Percentiles rank a stretch among this genome's conserved stretches.
These are phyloP conservation scores for Mastigamoeba balamuthi DNA, from an alignment of 78 protist genomes.

Conservation along the genomic window DNA sequence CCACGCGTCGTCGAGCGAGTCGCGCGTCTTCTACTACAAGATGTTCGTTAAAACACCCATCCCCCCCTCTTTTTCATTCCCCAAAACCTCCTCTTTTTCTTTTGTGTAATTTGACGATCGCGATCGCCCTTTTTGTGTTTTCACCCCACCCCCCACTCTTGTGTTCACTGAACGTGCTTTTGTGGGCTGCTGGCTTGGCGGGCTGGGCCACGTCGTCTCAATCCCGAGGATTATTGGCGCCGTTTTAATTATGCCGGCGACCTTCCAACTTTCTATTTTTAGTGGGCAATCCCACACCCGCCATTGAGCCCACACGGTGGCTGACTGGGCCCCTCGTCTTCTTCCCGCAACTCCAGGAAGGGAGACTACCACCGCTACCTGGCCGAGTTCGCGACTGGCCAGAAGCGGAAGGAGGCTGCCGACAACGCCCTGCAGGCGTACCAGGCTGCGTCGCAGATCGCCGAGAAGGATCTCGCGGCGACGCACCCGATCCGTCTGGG, in stretches of 20 bases:
- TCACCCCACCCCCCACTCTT: too few relatives aligned
- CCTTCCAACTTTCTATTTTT: too few relatives aligned
- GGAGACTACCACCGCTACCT: constrained; percentile 97
- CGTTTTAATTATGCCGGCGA: too few relatives aligned
- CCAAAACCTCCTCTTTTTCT: background rate
- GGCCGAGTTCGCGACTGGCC: constrained; percentile 86
- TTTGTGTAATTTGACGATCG: background rate
- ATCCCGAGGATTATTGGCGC: too few relatives aligned
- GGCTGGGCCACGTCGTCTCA: too few relatives aligned
- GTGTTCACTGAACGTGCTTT: too few relatives aligned
- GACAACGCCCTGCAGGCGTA: constrained; percentile 80
- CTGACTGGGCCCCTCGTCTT: constrained; percentile 39
- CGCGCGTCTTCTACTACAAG: constrained; percentile 92
- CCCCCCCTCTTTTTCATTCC: background rate
- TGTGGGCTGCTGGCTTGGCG: too few relatives aligned
- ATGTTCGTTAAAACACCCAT: too few relatives aligned
- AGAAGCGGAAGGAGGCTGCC: constrained; percentile 59
- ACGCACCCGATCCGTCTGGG: constrained; percentile 97
- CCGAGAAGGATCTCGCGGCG: constrained; percentile 71
- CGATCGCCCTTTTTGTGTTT: too few relatives aligned
- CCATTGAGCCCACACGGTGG: background rate
- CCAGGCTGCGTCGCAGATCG: constrained; percentile 76
- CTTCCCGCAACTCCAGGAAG: constrained; percentile 19
- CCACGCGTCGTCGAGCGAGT: constrained; percentile 51
- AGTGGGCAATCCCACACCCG: too few relatives aligned